A percentile compares a stretch with the other conserved stretches of the same genome.
Evolutionary conservation across 257 asterid genomes (phyloP).

Genomic region (Haberlea rhodopensis): DNA sequence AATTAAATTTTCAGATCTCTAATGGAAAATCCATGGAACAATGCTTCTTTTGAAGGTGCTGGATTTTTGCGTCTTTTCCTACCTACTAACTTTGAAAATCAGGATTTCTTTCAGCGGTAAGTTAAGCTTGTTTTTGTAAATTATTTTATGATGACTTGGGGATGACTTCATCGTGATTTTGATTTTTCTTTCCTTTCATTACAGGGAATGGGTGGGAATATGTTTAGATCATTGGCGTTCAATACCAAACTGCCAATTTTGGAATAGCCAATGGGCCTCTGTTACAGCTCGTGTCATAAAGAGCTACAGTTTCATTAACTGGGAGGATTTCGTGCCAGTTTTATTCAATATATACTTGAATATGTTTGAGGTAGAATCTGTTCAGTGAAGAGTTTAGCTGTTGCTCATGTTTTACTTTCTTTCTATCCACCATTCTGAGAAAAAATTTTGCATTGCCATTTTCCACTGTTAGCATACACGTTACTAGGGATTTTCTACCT

Average conservation of each 20-base stretch:
- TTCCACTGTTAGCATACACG: background rate
- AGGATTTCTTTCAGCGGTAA: slow-evolving; percentile 80
- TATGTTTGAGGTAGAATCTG: slow-evolving; percentile 80
- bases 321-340: slow-evolving; percentile 70
- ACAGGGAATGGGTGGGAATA: slow-evolving; percentile 68
- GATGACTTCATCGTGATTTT: slow-evolving; percentile 26
- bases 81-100: slow-evolving; percentile 82
- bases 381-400: slow-evolving; percentile 14
- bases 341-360: slow-evolving; percentile 81
- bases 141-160: slow-evolving; percentile 21
- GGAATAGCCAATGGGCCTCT: slow-evolving; percentile 99
- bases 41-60: slow-evolving; percentile 93
- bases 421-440: slow-evolving; percentile 10
- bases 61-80: slow-evolving; percentile 90
- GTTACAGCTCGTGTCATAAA: slow-evolving; percentile 90
- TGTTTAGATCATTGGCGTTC: slow-evolving; percentile 81
- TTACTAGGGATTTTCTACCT: background rate
- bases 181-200: slow-evolving; percentile 28
- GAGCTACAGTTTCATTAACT: slow-evolving; percentile 62
- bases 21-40: slow-evolving; percentile 97
- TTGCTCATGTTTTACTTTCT: slow-evolving; percentile 12
- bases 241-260: slow-evolving; percentile 86
- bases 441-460: slow-evolving; percentile 14
- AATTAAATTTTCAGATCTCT: slow-evolving; percentile 60
- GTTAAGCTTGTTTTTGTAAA: slow-evolving; percentile 30